Evolutionary conservation across 345 rosid species (phyloP), one percentile per base, ranked within the genome.

Genomic region (Populus ilicifolia): DNA sequence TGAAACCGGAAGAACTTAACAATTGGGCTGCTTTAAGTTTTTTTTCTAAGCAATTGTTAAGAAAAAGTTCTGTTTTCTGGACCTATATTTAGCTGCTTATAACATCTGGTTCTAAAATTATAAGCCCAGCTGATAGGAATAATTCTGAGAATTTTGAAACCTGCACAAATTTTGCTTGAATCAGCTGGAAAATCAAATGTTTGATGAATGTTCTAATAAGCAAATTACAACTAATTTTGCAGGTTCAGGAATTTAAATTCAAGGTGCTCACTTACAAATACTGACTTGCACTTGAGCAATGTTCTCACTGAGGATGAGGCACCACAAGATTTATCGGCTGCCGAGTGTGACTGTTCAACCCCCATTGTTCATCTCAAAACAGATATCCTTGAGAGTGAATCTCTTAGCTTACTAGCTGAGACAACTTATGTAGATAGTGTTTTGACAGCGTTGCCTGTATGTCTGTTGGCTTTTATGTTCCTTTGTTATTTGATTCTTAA

Each of bases 401-500:
- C 98, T 78, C 69, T 90, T 38, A 84, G 89, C 80, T 86, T 92
- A 67, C 88, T 95, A n/a, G 81, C 88, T 0, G 90, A 86, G 77
- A 82, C 85, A 64, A 83, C 92, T 74, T 92, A 77, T 74, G 88
- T 88, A 6, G 98, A 90, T 80, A 87, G 89, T 61, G 87, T 95
- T 68, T 82, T 95, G 87, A 88, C 93, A 27, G 81, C 87, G 64
- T 82, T 95, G 82, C 97, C 96, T 2, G 99, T 93, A 87, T 18
- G 92, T 78, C 56, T 16, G 17, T 65, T 70, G 18, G 64, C 67
- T 10, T 67, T 56, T 73, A 44, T 70, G 59, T 21, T 69, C 72
- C 27, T 56, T 13, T 33, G 36, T 33, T 33, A 33, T 66, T 20
- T 38, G 10, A 17, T 29, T 3, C 18, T 67, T 67, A 7, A 10